phyloP scores from a whole-genome alignment of 2,329 filamentous ascomycete genomes.

The Trichophyton simii region DNA sequence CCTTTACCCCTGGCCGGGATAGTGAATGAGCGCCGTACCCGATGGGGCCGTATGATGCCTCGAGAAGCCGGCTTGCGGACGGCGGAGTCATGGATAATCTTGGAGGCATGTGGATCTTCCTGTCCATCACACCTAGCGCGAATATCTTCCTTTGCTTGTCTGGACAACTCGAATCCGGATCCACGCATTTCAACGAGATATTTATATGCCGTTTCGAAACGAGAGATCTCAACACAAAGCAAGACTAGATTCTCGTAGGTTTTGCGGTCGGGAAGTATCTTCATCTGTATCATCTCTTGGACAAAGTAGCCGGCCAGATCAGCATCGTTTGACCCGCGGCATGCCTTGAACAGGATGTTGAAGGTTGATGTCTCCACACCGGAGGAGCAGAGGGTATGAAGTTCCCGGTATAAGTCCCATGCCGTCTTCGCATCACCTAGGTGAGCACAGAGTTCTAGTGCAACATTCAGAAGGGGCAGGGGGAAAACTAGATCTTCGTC shows the following conservation, averaged over 20 bases:
- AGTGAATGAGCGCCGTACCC: not conserved
- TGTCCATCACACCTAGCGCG: constrained; percentile 20
- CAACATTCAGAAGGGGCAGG: constrained; percentile 32
- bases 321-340: constrained; percentile 34
- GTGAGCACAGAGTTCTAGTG: constrained; percentile 41
- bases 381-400: constrained; percentile 40
- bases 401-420: constrained; percentile 48
- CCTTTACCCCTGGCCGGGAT: not conserved
- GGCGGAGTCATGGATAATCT: constrained; percentile 21
- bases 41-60: not conserved
- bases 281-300: constrained; percentile 47
- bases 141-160: constrained; percentile 19
- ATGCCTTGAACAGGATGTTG: constrained; percentile 46
- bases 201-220: constrained; percentile 26
- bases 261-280: constrained; percentile 41
- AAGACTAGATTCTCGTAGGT: constrained; percentile 53
- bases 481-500: constrained; percentile 39
- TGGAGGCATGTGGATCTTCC: constrained; percentile 21
- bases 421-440: constrained; percentile 38
- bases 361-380: constrained; percentile 41
- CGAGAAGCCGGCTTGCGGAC: constrained; percentile 15
- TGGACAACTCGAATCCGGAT: constrained; percentile 19
- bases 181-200: constrained; percentile 28
- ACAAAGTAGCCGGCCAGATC: constrained; percentile 49
- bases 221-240: constrained; percentile 37